Base-by-base conservation (phyloP, 2,329 filamentous ascomycete genomes). In the Botrytis tulipae region DNA sequence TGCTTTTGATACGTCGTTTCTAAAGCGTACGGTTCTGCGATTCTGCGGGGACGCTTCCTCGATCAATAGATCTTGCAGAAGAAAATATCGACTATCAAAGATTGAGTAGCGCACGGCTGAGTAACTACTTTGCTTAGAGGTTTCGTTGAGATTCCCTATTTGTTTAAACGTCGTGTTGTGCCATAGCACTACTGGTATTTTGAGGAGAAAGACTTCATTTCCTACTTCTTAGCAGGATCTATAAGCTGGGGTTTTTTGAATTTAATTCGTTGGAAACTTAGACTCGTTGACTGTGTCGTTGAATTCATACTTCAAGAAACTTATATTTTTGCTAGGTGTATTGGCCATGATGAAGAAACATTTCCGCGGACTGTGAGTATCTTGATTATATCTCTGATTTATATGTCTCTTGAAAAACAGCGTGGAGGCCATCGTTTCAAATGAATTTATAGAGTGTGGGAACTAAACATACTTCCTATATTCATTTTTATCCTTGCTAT, bases 291-390 rank as follows among this genome's bases (percentile, higher is more conserved):
- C 3, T 40, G 22, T 1, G 6, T 25, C 4, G 12, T 2, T 16
- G 3, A 3, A 9, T 61, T 35, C 22, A n/a, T 16, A 1, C 22
- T 60, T 60, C 10, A 37, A 37, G 37, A 37, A 37, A 37, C 1
- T 16, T 14, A 60, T 60, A 5, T 25, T 3, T 60, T 2, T 61
- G 3, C 12, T 16, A 7, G 12, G 16, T 25, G 8, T 8, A 8
- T 18, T 40, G 1, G 2, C 3, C 1, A 40, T 16, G 22, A 7
- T 6, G 16, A 3, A 0, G n/a, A n/a, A 16, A 7, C 4, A 1
- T 61, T 40, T 5, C 35, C 25, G 22, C 14, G 12, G 10, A 16
- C 14, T n/a, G 22, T 0, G 2, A 14, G 32, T 37, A 6, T 25
- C 5, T n/a, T 6, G 20, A 9, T 40, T 35, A 18, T 61, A 40